A percentile compares a stretch with the other conserved stretches of the same genome.
Conservation (phyloP, 2,329 filamentous ascomycete species). For the Hypoxylon sp. region DNA sequence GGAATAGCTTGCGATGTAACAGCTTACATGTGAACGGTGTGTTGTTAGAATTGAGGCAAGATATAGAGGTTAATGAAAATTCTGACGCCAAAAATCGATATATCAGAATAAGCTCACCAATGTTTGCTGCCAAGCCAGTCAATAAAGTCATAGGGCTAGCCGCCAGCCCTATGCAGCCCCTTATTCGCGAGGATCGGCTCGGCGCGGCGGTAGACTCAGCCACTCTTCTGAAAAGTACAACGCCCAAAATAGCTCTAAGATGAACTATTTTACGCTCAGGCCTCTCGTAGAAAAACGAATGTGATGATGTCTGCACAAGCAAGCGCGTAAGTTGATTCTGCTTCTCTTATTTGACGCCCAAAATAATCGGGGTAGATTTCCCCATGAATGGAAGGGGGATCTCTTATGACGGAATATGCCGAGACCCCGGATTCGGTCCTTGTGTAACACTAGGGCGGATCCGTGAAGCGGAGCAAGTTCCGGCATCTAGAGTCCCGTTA, state of each 20-base stretch:
- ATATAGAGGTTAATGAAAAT: conserved; percentile 3
- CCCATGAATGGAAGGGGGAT: conserved; percentile 1
- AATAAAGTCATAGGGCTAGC: conserved; percentile 36
- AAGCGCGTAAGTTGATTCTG: conserved; percentile 16
- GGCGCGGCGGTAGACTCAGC: conserved; percentile 27
- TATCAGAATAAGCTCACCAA: conserved; percentile 9
- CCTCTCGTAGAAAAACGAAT: conserved; percentile 12
- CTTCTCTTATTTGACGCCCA: conserved; percentile 16
- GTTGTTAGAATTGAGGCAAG: conserved; percentile 10
- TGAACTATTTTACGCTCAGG: not conserved
- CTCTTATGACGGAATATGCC: conserved; percentile 28
- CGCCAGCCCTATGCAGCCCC: conserved; percentile 43
- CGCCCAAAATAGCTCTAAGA: not conserved
- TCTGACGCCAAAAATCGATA: conserved; percentile 7
- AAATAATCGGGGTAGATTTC: conserved; percentile 5
- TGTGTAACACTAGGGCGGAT: conserved; percentile 40
- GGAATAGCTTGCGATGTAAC: conserved; percentile 16
- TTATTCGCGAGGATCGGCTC: conserved; percentile 23
- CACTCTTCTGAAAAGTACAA: conserved; percentile 12
- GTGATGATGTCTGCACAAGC: conserved; percentile 4
- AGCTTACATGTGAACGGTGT: conserved; percentile 12
- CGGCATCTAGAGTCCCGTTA: conserved; percentile 8
- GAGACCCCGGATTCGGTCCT: conserved; percentile 33
- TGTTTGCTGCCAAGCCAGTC: conserved; percentile 24
- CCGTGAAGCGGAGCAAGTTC: conserved; percentile 36